Evolutionary conservation across 2,329 filamentous ascomycete species (phyloP), one percentile per base, ranked within the genome.

Genomic region (Sporothrix dimorphospora): DNA sequence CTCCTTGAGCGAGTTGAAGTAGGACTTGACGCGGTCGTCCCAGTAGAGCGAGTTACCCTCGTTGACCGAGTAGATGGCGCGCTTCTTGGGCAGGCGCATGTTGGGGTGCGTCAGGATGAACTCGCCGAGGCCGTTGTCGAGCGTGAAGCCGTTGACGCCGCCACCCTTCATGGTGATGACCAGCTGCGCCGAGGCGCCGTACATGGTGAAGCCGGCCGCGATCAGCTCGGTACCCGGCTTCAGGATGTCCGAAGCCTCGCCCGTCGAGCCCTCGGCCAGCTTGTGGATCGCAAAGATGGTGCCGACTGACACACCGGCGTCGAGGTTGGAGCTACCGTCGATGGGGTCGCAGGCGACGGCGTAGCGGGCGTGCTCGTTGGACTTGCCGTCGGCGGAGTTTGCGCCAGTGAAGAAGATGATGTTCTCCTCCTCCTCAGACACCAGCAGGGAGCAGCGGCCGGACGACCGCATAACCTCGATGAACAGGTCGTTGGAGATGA

Each of bases 131-230:
- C 94, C 93, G 81, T 93, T 97, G 85, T 99, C 96, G 78, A 99
- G 90, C 34, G 96, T 99, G 87, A 99, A 99, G 78, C 96, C 96
- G 83, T 98, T 98, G 83, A 99, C 96, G 74, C 84, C 88, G 75
- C 94, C 93, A 76, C 91, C 93, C 83, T 92, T 93, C 94, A 98
- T 98, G 77, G 96, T 99, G 80, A 99, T 92, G 78, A 99, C 96
- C 61, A 99, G 88, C 85, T 98, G 95, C 4, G 96, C 91, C 3
- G 94, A 98, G 77, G 96, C 96, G 79, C 96, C 96, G 84, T 99
- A 99, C 96, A 99, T 99, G 83, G 96, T 99, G 88, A 99, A 99
- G n/a, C 96, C 96, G 27, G 93, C 91, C 47, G 96, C 95, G 24
- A 98, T 89, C 76, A 98, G 89, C 83, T 98, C 94, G 1, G 92